phyloP scores from a whole-genome alignment of 129 eudicot species.

The Arctium lappa region DNA sequence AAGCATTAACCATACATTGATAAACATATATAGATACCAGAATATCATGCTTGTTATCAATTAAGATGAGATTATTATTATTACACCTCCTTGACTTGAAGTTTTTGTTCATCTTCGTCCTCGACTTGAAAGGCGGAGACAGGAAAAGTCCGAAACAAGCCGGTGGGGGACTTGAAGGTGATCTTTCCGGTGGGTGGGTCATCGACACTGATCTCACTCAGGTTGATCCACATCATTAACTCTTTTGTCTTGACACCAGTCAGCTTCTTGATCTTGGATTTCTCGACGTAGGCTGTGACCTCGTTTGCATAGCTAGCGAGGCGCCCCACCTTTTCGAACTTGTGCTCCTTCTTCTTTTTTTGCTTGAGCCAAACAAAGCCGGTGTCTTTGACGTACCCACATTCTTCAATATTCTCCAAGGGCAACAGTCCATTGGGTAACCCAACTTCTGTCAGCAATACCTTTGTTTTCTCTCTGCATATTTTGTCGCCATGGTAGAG shows the following conservation, averaged over 20 bases:
- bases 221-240: slow-evolving; percentile 52
- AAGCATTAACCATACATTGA: not conserved
- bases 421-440: slow-evolving; percentile 60
- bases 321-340: slow-evolving; percentile 43
- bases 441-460: slow-evolving; percentile 45
- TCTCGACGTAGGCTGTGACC: slow-evolving; percentile 48
- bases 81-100: slow-evolving; percentile 41
- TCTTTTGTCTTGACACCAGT: slow-evolving; percentile 77
- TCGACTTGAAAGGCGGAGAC: slow-evolving; percentile 49
- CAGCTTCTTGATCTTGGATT: slow-evolving; percentile 54
- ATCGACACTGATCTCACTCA: slow-evolving; percentile 51
- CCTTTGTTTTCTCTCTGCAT: slow-evolving; percentile 38
- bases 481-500: slow-evolving; percentile 47
- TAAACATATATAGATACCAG: not conserved
- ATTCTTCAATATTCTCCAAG: slow-evolving; percentile 48
- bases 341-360: slow-evolving; percentile 46
- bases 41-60: not conserved
- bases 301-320: slow-evolving; percentile 40
- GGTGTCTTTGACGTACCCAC: slow-evolving; percentile 48
- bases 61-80: not conserved
- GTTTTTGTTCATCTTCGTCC: slow-evolving; percentile 17
- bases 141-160: slow-evolving; percentile 59
- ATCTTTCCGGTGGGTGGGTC: slow-evolving; percentile 53
- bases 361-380: slow-evolving; percentile 70
- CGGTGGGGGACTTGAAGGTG: slow-evolving; percentile 55